Conservation (phyloP, 2,329 filamentous ascomycete species). For the Aspergillus amoenus region DNA sequence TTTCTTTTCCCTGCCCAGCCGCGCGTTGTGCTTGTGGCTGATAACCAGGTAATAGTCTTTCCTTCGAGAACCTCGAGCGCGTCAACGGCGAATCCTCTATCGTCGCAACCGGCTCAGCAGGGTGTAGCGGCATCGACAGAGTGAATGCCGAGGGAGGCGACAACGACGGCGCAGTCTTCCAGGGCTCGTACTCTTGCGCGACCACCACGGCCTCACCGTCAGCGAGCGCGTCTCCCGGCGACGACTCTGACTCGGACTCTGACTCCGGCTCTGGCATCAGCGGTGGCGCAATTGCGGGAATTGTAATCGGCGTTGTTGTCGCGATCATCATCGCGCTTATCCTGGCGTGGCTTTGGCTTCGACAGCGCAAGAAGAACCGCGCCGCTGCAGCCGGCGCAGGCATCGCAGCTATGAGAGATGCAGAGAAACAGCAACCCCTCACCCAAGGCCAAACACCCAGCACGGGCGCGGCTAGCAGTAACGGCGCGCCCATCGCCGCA, state of each 20-base stretch:
- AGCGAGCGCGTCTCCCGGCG: constrained; percentile 19
- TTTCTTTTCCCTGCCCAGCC: neutral
- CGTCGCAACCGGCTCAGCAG: constrained; percentile 14
- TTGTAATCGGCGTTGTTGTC: constrained; percentile 7
- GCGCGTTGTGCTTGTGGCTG: neutral
- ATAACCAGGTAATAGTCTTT: constrained; percentile 18
- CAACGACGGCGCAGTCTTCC: constrained; percentile 9
- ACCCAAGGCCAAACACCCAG: neutral
- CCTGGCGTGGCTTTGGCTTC: constrained; percentile 2
- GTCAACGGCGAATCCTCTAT: constrained; percentile 25
- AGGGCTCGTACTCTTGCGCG: constrained; percentile 22
- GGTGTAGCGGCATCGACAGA: constrained; percentile 20
- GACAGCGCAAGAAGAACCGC: neutral
- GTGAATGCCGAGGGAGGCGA: neutral
- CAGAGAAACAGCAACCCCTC: neutral
- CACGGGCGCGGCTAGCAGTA: neutral
- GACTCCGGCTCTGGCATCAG: neutral
- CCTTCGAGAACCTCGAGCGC: constrained; percentile 23
- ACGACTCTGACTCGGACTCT: neutral
- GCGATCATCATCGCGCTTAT: neutral
- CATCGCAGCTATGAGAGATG: neutral
- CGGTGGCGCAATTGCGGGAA: constrained; percentile 9
- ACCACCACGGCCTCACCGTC: constrained; percentile 19
- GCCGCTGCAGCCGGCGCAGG: neutral
- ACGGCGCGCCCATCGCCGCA: neutral